These are phyloP conservation scores for Colletotrichum higginsianum DNA, from an alignment of 2,329 filamentous ascomycete genomes.

Conservation along the genomic window DNA sequence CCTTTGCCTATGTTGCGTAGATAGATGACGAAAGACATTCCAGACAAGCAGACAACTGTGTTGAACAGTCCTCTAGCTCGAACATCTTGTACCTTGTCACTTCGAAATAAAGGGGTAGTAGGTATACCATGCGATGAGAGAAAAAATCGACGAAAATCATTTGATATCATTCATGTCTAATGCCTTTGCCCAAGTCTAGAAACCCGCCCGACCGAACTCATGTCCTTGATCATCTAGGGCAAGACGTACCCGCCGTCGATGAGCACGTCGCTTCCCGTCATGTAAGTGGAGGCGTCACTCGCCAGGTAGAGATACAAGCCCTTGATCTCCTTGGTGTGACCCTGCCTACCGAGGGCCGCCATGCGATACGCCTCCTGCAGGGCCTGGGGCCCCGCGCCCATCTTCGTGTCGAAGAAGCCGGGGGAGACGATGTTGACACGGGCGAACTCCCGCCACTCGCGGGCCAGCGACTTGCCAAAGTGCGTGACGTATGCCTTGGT, in stretches of 20 bases:
- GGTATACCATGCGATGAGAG: too few species aligned
- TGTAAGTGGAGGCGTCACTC: conserved; percentile 66
- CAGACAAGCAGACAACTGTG: too few species aligned
- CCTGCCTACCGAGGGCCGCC: conserved; percentile 68
- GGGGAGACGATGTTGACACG: conserved; percentile 70
- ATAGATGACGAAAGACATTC: too few species aligned
- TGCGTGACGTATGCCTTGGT: conserved; percentile 71
- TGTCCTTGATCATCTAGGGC: conserved; percentile 11
- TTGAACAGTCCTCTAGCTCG: too few species aligned
- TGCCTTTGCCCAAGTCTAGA: not conserved
- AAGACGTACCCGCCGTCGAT: conserved; percentile 58
- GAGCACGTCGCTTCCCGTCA: conserved; percentile 64
- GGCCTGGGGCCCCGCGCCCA: conserved; percentile 61
- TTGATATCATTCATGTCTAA: not conserved
- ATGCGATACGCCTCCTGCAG: conserved; percentile 65
- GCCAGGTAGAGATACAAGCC: conserved; percentile 69
- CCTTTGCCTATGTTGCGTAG: too few species aligned
- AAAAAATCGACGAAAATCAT: too few species aligned
- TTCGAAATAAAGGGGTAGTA: too few species aligned
- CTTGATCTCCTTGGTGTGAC: conserved; percentile 77
- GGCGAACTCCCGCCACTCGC: conserved; percentile 71
- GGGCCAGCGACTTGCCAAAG: conserved; percentile 68
- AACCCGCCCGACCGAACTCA: not conserved
- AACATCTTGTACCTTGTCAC: too few species aligned
- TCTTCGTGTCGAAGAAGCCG: conserved; percentile 70